Percentiles rank a stretch among this genome's conserved stretches.
Evolutionary conservation across 2,329 filamentous ascomycete genomes (phyloP).

Genomic region (Fusarium haematococcum): DNA sequence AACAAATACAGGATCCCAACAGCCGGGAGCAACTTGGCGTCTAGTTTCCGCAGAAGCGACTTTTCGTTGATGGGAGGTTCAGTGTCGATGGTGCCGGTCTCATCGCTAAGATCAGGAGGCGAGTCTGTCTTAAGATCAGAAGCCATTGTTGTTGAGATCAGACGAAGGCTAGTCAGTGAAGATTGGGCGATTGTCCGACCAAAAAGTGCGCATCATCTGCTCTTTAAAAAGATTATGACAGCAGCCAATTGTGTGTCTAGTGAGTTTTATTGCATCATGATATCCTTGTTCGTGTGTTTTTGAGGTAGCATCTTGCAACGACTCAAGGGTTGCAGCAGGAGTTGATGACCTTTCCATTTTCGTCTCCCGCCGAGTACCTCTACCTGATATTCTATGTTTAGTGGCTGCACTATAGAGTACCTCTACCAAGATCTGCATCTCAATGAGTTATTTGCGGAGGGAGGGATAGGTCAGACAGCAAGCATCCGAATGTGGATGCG

Average conservation of each 20-base stretch:
- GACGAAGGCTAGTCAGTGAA: not conserved
- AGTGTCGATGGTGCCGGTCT: constrained; percentile 17
- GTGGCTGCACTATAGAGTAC: not conserved
- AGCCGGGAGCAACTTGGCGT: constrained; percentile 63
- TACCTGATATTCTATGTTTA: not conserved
- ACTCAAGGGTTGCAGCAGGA: not conserved
- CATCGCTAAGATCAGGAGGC: constrained; percentile 35
- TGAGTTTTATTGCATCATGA: constrained; percentile 23
- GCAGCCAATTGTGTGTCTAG: not conserved
- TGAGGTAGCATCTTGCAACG: constrained; percentile 7
- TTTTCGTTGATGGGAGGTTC: constrained; percentile 62
- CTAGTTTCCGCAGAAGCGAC: constrained; percentile 68
- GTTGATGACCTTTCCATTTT: constrained; percentile 1
- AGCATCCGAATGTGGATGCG: not conserved
- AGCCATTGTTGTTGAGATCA: not conserved
- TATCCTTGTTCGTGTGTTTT: constrained; percentile 10
- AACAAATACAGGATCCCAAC: constrained; percentile 67
- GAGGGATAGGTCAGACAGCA: not conserved
- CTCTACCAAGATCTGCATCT: not conserved
- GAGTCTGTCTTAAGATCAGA: constrained; percentile 8
- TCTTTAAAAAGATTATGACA: not conserved
- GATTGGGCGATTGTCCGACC: not conserved
- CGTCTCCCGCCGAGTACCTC: not conserved
- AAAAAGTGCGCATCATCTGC: fast-evolving
- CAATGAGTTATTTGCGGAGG: not conserved